Percentiles rank a stretch among this genome's conserved stretches.
These are phyloP conservation scores for Urtica urens DNA, from an alignment of 306 rosid species.

Conservation along the genomic window DNA sequence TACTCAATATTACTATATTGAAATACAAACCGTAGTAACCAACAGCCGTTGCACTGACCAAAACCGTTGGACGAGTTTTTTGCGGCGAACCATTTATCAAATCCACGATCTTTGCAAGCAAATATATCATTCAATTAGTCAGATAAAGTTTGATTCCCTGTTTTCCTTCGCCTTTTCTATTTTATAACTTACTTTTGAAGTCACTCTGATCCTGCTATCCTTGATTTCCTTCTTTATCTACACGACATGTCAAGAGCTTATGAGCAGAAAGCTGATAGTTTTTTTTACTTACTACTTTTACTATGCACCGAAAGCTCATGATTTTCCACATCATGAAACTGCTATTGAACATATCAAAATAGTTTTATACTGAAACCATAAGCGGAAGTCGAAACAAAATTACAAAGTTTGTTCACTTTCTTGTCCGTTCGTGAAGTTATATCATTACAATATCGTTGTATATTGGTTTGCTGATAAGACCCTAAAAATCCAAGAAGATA, in stretches of 20 bases:
- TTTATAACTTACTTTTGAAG: constrained; percentile 59
- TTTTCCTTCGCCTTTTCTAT: neutral
- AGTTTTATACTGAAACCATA: too few species aligned
- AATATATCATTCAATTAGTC: constrained; percentile 31
- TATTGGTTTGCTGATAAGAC: too few species aligned
- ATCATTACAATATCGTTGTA: too few species aligned
- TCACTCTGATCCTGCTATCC: constrained; percentile 79
- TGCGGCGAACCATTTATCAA: constrained; percentile 64
- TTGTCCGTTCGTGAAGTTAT: too few species aligned
- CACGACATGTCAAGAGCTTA: constrained; percentile 17
- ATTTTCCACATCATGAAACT: too few species aligned
- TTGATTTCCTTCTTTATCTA: constrained; percentile 90
- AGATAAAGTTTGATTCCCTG: constrained; percentile 14
- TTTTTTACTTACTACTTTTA: too few species aligned
- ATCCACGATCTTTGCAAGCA: constrained; percentile 62
- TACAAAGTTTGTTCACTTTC: too few species aligned
- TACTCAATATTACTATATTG: constrained; percentile 4
- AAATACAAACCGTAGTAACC: constrained; percentile 80
- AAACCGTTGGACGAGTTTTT: constrained; percentile 60
- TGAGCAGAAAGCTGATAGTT: too few species aligned
- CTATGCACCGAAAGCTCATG: too few species aligned
- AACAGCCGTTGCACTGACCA: constrained; percentile 91
- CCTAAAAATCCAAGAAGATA: too few species aligned
- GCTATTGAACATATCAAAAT: too few species aligned
- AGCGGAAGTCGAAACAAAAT: too few species aligned